These are phyloP conservation scores for Crithidia mellificae DNA, from an alignment of 208 protist species.

Conservation along the genomic window DNA sequence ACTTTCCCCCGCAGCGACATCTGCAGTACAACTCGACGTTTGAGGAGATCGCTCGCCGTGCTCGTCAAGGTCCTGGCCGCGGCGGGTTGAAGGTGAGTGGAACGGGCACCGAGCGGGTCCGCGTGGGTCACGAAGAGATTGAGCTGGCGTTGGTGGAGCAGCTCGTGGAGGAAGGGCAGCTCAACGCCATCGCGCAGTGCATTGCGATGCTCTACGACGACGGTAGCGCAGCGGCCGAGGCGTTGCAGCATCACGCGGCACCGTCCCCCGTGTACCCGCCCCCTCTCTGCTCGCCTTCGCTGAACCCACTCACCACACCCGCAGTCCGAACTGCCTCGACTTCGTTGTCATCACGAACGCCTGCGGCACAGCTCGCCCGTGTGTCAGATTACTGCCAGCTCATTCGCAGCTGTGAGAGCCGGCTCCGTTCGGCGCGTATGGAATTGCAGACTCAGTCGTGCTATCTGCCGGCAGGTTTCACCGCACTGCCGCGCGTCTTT, in stretches of 20 bases:
- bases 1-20: constrained; percentile 21
- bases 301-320: no score
- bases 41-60: background rate
- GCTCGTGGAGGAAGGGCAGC: constrained; percentile 90
- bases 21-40: constrained; percentile 24
- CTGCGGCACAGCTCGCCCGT: background rate
- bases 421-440: constrained; percentile 44
- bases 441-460: constrained; percentile 67
- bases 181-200: constrained; percentile 83
- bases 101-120: constrained; percentile 36
- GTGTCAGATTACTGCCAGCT: constrained; percentile 24
- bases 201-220: constrained; percentile 70
- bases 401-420: constrained; percentile 40
- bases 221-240: constrained; percentile 16
- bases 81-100: constrained; percentile 65
- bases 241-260: constrained; percentile 10
- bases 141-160: constrained; percentile 86
- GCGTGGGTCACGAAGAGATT: constrained; percentile 70
- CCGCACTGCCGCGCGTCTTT: constrained; percentile 67
- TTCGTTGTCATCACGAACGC: no score
- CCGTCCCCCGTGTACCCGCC: constrained; percentile 14
- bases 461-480: constrained; percentile 72
- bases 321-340: no score
- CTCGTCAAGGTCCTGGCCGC: constrained; percentile 6
- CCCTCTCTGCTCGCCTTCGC: constrained; percentile 12